A percentile compares a stretch with the other conserved stretches of the same genome.
These are phyloP conservation scores for Fraxinus platypoda DNA, from an alignment of 305 asterid species.

Conservation along the genomic window DNA sequence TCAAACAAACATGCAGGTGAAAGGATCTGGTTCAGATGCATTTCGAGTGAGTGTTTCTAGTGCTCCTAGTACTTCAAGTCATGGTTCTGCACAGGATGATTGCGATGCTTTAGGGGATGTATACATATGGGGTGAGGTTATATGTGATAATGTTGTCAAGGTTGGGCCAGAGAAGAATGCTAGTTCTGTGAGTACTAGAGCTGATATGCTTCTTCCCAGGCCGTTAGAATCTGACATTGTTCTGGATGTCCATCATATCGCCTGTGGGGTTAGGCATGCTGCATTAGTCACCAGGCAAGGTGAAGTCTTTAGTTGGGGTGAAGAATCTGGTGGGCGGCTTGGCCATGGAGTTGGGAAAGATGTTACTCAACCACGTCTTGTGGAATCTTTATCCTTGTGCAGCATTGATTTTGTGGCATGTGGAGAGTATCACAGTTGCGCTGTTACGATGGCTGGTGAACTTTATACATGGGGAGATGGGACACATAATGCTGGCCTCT, in stretches of 20 bases:
- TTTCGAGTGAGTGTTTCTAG: conserved; percentile 95
- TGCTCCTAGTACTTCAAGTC: conserved; percentile 98
- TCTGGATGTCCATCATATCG: conserved; percentile 79
- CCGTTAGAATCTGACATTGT: conserved; percentile 80
- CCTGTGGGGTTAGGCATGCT: conserved; percentile 93
- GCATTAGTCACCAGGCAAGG: conserved; percentile 90
- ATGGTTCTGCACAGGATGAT: conserved; percentile 91
- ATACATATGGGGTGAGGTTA: conserved; percentile 97
- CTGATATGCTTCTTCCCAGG: conserved; percentile 86
- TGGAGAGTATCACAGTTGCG: conserved; percentile 96
- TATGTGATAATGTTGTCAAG: conserved; percentile 71
- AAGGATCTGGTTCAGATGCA: conserved; percentile 82
- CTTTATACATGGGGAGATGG: conserved; percentile 99
- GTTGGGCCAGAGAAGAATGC: conserved; percentile 78
- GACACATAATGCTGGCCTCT: conserved; percentile 81
- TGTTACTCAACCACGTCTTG: conserved; percentile 62
- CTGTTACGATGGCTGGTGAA: conserved; percentile 82
- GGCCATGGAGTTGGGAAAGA: conserved; percentile 92
- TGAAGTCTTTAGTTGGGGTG: conserved; percentile 96
- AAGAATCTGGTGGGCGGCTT: conserved; percentile 98
- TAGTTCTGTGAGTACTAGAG: conserved; percentile 59
- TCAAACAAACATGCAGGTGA: conserved; percentile 80
- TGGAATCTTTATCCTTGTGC: conserved; percentile 73
- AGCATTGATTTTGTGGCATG: conserved; percentile 83
- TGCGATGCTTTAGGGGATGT: conserved; percentile 94